phyloP scores from a whole-genome alignment of 331 rosid genomes.

The Dryas integrifolia region DNA sequence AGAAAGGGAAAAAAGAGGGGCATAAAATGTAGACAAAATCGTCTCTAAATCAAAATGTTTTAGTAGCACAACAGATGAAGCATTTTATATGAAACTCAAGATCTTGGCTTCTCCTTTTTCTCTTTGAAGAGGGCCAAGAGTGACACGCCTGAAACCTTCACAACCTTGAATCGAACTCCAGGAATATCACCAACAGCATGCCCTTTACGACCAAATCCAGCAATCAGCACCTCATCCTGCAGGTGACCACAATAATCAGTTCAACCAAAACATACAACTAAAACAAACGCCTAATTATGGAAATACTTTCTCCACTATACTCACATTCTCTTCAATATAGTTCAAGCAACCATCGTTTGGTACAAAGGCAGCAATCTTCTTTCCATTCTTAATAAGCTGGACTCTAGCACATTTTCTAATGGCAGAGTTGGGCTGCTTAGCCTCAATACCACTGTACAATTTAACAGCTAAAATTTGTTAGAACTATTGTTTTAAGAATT shows the following conservation, averaged over 20 bases:
- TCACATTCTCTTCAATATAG: constrained; percentile 62
- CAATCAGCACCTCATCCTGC: constrained; percentile 73
- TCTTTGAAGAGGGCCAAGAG: constrained; percentile 70
- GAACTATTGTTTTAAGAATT: not conserved
- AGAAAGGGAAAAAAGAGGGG: not conserved
- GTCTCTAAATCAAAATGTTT: not conserved
- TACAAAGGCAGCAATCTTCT: constrained; percentile 73
- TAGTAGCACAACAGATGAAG: not conserved
- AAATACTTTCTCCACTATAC: not conserved
- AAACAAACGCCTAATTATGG: not conserved
- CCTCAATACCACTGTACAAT: constrained; percentile 58
- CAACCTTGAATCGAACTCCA: constrained; percentile 73
- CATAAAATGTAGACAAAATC: constrained; percentile 10
- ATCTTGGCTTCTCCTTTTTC: constrained; percentile 76
- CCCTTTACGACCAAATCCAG: constrained; percentile 82
- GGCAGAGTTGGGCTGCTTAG: constrained; percentile 72
- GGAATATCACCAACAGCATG: constrained; percentile 83
- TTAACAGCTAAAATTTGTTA: constrained; percentile 17
- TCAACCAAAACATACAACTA: not conserved
- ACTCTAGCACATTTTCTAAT: constrained; percentile 69
- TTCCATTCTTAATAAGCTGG: constrained; percentile 63
- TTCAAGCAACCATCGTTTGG: constrained; percentile 76
- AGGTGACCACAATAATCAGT: not conserved
- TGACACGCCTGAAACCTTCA: constrained; percentile 72
- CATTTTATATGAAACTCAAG: constrained; percentile 24